Evolutionary conservation across 2,329 filamentous ascomycete genomes (phyloP).

Genomic region (Colletotrichum sp.): DNA sequence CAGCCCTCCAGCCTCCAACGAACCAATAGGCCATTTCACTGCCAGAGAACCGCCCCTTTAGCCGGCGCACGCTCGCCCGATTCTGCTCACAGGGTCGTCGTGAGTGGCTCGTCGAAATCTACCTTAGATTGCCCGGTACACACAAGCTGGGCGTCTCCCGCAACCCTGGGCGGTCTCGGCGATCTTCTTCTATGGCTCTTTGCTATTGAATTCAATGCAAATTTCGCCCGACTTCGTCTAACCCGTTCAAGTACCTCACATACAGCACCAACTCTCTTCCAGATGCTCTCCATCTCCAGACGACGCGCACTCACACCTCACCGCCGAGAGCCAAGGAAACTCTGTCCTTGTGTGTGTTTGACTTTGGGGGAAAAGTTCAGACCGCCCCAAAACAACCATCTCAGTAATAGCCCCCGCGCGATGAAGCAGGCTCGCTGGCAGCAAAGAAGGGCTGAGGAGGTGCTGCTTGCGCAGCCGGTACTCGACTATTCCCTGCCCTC

Average conservation of each 20-base stretch:
- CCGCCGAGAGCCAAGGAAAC: not conserved
- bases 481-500: not conserved
- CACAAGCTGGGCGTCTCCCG: not conserved
- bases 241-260: not conserved
- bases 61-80: not conserved
- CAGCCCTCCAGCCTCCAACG: not conserved
- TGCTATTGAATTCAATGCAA: not conserved
- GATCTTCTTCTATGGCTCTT: not conserved
- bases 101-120: not conserved
- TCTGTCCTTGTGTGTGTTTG: not conserved
- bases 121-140: not conserved
- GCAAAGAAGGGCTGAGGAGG: not conserved
- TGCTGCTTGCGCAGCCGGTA: not conserved
- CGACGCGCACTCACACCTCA: not conserved
- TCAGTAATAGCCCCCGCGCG: not conserved
- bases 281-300: not conserved
- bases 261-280: not conserved
- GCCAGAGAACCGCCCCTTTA: not conserved
- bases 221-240: not conserved
- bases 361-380: not conserved
- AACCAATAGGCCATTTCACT: not conserved
- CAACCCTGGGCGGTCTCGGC: not conserved
- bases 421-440: not conserved
- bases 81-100: not conserved
- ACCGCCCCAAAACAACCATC: not conserved